These are phyloP conservation scores for Aschersonia sp. DNA, from an alignment of 2,329 filamentous ascomycete genomes.

Conservation along the genomic window DNA sequence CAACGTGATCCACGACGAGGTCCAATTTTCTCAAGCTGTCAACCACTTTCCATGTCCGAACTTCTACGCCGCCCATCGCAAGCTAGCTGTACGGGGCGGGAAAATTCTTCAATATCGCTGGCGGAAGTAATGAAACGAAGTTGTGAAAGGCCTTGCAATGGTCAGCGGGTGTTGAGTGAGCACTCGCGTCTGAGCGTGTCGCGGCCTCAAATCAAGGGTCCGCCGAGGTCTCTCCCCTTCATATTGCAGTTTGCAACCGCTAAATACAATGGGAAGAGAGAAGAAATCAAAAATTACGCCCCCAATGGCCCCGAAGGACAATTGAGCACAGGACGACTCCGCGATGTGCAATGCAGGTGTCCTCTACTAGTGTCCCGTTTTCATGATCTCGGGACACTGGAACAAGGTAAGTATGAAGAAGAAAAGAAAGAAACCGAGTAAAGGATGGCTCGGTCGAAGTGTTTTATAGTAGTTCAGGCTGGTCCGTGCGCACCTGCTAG, in stretches of 20 bases:
- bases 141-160: too few relatives aligned
- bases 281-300: constrained; percentile 33
- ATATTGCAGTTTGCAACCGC: constrained; percentile 20
- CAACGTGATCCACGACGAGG: too few relatives aligned
- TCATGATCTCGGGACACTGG: constrained; percentile 27
- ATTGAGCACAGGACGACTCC: constrained; percentile 31
- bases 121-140: too few relatives aligned
- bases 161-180: background rate
- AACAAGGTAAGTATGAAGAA: constrained; percentile 39
- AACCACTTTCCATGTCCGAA: too few relatives aligned
- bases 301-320: constrained; percentile 37
- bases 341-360: constrained; percentile 40
- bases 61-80: too few relatives aligned
- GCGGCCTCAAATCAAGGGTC: background rate
- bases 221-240: constrained; percentile 20
- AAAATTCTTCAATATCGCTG: too few relatives aligned
- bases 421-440: constrained; percentile 13
- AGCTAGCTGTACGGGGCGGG: too few relatives aligned
- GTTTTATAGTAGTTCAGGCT: constrained; percentile 9
- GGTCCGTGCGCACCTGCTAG: constrained; percentile 9
- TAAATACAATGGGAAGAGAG: constrained; percentile 27
- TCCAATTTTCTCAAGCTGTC: background rate
- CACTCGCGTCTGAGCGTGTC: background rate
- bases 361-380: constrained; percentile 23
- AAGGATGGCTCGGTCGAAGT: constrained; percentile 2